Base-by-base conservation (phyloP, 768 basidiomycete species). In the Hydnum rufescens region DNA sequence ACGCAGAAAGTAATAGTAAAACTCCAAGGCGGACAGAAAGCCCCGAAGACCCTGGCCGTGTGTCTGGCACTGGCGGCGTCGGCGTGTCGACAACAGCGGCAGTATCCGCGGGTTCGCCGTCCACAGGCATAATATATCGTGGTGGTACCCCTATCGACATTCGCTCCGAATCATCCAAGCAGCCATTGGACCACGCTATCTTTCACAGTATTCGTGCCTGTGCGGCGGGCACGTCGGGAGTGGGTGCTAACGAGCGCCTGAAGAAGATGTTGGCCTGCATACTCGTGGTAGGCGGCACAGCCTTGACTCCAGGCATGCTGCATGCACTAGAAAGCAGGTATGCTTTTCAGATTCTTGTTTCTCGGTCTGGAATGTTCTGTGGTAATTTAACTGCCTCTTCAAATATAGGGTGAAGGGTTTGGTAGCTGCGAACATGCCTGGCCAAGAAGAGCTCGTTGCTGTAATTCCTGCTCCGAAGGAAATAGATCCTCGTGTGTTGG, bases 401-500 rank as follows among this genome's bases (percentile, higher is more conserved):
- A 19, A 4, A 19, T n/a, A 23, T 25, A 50, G 26, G 25, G 32
- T 32, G 28, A 51, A 25, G 61, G 86, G 82, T 0, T 87, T 88
- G 52, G 82, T 83, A 5, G 84, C 81, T 5, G 82, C 85, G 3
- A 65, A 92, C 39, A 80, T 86, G 16, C 73, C 75, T 16, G 80
- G 78, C 61, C 26, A 16, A 8, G 86, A 90, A 77, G 81, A 84
- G 61, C 84, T 82, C 59, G 82, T 93, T 4, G 78, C 82, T 57
- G 85, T 95, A 54, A 83, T 97, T 44, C 86, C 89, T n/a, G 82
- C 89, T 2, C 90, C 92, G 1, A 83, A 90, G 63, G 87, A 89
- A 55, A 76, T 96, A 42, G 90, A 97, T 64, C 88, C 87, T 3
- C 74, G 78, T 25, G 78, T 88, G 32, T 73, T 97, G 30, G 79